Conservation (phyloP, 768 basidiomycete species). For the Russula sp. region DNA sequence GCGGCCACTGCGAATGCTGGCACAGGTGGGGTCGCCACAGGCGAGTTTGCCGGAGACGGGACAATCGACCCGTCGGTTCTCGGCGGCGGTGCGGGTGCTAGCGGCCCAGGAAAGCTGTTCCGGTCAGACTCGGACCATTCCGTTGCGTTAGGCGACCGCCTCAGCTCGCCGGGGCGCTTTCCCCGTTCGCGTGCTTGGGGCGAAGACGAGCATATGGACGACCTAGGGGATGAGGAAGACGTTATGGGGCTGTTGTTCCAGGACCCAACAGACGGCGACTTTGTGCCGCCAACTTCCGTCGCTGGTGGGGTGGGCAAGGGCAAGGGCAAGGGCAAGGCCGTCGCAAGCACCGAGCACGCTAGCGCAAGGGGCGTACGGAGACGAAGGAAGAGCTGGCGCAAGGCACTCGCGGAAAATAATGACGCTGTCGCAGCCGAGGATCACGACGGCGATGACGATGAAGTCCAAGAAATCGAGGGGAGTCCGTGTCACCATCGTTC, state of each 20-base stretch:
- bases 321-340: not conserved
- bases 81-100: not conserved
- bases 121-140: not conserved
- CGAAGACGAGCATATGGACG: not conserved
- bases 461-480: not conserved
- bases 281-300: not conserved
- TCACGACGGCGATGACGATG: not conserved
- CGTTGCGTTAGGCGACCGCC: not conserved
- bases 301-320: not conserved
- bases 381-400: slow-evolving; percentile 14
- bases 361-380: not conserved
- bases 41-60: slow-evolving; percentile 12
- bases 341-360: too few species aligned
- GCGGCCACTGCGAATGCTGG: not conserved
- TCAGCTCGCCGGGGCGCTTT: not conserved
- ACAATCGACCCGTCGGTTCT: slow-evolving; percentile 22
- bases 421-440: not conserved
- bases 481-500: not conserved
- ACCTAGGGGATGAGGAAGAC: slow-evolving; percentile 5
- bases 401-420: not conserved
- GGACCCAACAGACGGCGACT: not conserved
- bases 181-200: not conserved
- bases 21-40: not conserved
- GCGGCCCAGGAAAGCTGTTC: not conserved
- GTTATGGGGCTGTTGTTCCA: not conserved